Evolutionary conservation across 2,329 filamentous ascomycete species (phyloP).

Genomic region (Aspergillus transmontanensis): DNA sequence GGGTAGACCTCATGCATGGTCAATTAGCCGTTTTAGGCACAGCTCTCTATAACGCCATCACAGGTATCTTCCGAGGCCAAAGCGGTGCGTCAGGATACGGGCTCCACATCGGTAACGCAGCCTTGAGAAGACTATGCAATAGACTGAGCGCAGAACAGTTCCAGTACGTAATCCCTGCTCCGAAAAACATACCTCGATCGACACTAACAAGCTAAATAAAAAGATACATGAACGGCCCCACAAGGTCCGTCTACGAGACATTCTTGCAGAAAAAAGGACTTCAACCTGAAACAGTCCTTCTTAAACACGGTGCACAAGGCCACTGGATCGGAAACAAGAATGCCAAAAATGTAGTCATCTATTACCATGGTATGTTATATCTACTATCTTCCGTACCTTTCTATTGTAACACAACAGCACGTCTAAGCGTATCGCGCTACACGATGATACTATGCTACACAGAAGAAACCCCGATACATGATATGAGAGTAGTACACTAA

Average conservation of each 20-base stretch:
- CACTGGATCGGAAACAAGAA: constrained; percentile 44
- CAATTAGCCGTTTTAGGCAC: constrained; percentile 29
- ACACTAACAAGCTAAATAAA: background rate
- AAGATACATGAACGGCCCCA: constrained; percentile 30
- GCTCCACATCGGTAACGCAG: constrained; percentile 36
- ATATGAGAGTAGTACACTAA: background rate
- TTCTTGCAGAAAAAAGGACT: constrained; percentile 29
- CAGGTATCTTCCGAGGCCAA: constrained; percentile 43
- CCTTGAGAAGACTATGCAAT: constrained; percentile 30
- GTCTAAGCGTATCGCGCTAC: background rate
- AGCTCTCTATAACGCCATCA: constrained; percentile 33
- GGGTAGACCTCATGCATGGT: constrained; percentile 32
- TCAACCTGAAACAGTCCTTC: constrained; percentile 31
- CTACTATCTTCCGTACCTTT: background rate
- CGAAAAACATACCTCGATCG: background rate
- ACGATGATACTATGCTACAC: background rate
- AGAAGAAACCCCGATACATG: background rate
- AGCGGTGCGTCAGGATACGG: constrained; percentile 37
- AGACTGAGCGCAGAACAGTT: constrained; percentile 31
- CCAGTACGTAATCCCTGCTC: constrained; percentile 30
- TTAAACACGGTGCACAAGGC: constrained; percentile 35
- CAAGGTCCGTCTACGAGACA: constrained; percentile 28
- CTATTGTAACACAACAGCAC: background rate
- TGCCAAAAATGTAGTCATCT: constrained; percentile 42
- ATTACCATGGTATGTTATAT: constrained; percentile 38